Evolutionary conservation across 257 asterid species (phyloP), one percentile per base, ranked within the genome.

Genomic region (Gardenia jasminoides): DNA sequence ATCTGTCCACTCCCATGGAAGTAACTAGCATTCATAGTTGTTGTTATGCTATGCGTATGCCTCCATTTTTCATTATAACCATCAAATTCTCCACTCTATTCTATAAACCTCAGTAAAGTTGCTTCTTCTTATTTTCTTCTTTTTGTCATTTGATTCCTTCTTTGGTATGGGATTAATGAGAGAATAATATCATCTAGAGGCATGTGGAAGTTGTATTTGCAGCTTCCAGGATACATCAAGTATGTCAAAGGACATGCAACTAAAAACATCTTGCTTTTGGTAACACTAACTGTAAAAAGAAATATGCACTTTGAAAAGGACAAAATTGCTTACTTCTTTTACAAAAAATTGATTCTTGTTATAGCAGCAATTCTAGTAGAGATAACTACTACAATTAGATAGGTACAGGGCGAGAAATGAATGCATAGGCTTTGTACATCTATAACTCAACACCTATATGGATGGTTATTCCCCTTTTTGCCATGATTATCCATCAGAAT

Each of bases 1-100:
- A 54, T 93, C 97, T 19, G 86, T 76, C 52, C 92, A 89, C 84
- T 91, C 98, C 76, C 97, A 88, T 70, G 94, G 92, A 87, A 90
- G 93, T 77, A 77, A 78, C 76, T 88, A 83, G 82, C 46, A 76
- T 54, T 43, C 36, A 33, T 70, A 10, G 4, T 22, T 20, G 1
- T 9, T 36, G 20, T 8, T 22, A 24, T 22, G 43, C 15, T 15
- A 10, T 69, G 30, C 8, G 6, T 15, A 10, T 69, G 30, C 8
- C 43, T 65, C 43, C 17, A 64, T 20, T 28, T 64, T 26, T 28
- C 69, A 6, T 62, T 8, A 26, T 26, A 2, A 28, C 7, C 20
- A 10, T 64, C 39, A 26, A 28, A 28, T 62, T 15, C 39, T 28
- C 48, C n/a, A 74, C 52, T 56, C 28, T 22, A 54, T 20, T 19